Evolutionary conservation across 208 protist species (phyloP).

Genomic region (Crithidia bombi): DNA sequence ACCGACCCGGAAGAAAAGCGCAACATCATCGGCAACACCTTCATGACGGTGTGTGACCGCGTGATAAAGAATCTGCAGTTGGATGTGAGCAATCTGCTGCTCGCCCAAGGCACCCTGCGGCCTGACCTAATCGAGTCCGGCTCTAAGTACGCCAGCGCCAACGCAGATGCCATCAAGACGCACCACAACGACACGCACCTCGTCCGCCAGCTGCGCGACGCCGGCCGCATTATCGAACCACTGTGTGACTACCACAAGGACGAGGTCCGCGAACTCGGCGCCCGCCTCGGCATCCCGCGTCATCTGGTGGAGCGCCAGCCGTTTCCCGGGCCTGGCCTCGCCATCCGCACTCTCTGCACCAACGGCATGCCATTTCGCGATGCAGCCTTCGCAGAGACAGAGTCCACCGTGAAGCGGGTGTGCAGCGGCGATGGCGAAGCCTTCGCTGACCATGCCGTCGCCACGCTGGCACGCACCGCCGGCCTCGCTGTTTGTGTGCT

Average conservation of each 20-base stretch:
- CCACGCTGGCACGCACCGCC: constrained; percentile 12
- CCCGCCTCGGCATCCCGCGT: constrained; percentile 92
- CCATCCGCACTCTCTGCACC: constrained; percentile 95
- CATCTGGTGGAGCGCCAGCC: constrained; percentile 93
- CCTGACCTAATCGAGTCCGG: constrained; percentile 98
- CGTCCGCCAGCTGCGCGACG: constrained; percentile 92
- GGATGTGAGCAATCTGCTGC: constrained; percentile 65
- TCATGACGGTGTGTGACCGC: constrained; percentile 94
- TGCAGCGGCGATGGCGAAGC: constrained; percentile 17
- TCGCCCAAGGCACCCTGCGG: constrained; percentile 96
- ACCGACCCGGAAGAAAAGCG: constrained; percentile 94
- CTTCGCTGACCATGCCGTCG: constrained; percentile 10
- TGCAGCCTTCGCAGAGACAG: constrained; percentile 48
- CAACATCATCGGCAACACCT: constrained; percentile 98
- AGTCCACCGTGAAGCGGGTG: constrained; percentile 36
- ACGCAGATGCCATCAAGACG: constrained; percentile 97
- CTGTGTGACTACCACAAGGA: constrained; percentile 98
- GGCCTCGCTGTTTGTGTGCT: constrained; percentile 64
- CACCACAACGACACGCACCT: constrained; percentile 98
- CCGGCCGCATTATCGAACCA: constrained; percentile 96
- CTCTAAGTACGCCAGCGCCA: constrained; percentile 77
- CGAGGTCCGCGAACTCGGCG: constrained; percentile 96
- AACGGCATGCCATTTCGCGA: constrained; percentile 69
- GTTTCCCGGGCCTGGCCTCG: constrained; percentile 98
- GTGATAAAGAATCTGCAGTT: constrained; percentile 76